These are phyloP conservation scores for Furcasterigmium furcatum DNA, from an alignment of 2,329 filamentous ascomycete genomes.

Conservation along the genomic window DNA sequence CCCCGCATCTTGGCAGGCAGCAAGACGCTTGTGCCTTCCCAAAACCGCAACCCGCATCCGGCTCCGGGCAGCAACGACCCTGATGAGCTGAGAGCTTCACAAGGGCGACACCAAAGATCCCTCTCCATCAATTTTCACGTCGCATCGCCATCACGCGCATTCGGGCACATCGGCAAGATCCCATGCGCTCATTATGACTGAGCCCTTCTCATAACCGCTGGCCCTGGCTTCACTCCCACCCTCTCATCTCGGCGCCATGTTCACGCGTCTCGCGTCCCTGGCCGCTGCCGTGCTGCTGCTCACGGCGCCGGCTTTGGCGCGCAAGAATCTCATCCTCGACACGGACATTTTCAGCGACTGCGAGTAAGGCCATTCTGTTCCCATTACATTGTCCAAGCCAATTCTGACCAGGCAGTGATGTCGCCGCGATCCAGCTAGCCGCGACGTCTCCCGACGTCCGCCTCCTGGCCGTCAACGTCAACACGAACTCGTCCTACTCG, in stretches of 20 bases:
- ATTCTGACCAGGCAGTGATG: conserved; percentile 29
- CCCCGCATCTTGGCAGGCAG: neutral
- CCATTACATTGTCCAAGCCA: conserved; percentile 1
- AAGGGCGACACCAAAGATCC: neutral
- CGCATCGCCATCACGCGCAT: too few relatives aligned
- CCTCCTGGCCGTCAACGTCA: conserved; percentile 37
- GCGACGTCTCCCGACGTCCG: conserved; percentile 29
- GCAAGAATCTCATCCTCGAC: conserved; percentile 39
- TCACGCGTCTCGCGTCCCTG: neutral
- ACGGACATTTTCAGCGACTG: conserved; percentile 45
- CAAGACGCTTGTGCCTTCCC: neutral
- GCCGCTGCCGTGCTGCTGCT: neutral
- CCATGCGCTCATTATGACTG: neutral
- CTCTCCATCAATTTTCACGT: too few relatives aligned
- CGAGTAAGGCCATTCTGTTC: too few relatives aligned
- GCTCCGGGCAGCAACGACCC: neutral
- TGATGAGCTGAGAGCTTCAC: neutral
- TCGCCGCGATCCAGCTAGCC: conserved; percentile 37
- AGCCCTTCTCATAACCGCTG: neutral
- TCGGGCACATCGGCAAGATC: neutral
- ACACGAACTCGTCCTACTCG: conserved; percentile 36
- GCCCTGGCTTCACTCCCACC: neutral
- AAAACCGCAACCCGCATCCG: neutral
- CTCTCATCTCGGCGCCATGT: neutral
- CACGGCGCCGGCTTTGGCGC: neutral